Evolutionary conservation across 176 grass and related monocot genomes (phyloP).

Genomic region (Musa troglodytarum): DNA sequence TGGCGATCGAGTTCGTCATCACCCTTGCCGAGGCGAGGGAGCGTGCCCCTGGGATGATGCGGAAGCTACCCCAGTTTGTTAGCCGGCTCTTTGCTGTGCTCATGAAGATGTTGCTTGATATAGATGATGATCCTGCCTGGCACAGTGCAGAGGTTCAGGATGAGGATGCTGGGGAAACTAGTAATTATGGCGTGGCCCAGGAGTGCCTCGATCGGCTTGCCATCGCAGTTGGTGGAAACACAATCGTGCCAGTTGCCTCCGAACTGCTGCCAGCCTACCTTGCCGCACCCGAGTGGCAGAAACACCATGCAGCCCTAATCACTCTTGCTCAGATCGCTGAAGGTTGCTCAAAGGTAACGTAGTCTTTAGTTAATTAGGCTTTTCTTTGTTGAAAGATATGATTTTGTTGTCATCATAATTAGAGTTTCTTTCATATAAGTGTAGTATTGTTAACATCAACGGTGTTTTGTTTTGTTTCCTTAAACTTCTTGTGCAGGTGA

Average conservation of each 20-base stretch:
- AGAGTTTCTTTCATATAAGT: too few species aligned
- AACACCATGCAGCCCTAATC: constrained; percentile 89
- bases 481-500: constrained; percentile 46
- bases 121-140: constrained; percentile 88
- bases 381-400: too few species aligned
- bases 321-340: constrained; percentile 97
- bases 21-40: constrained; percentile 90
- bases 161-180: constrained; percentile 77
- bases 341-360: constrained; percentile 81
- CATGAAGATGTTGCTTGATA: constrained; percentile 95
- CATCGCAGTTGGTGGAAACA: constrained; percentile 84
- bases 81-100: constrained; percentile 84
- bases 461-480: constrained; percentile 5
- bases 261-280: constrained; percentile 76
- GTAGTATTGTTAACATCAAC: too few species aligned
- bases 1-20: constrained; percentile 85
- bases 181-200: constrained; percentile 89
- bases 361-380: neutral
- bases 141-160: constrained; percentile 75
- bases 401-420: too few species aligned
- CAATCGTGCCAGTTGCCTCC: constrained; percentile 76
- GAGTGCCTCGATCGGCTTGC: constrained; percentile 91
- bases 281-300: constrained; percentile 84
- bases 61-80: constrained; percentile 79
- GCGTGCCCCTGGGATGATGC: constrained; percentile 94